Base-by-base conservation (phyloP, 2,329 filamentous ascomycete species). In the Colletotrichum gloeosporioides region DNA sequence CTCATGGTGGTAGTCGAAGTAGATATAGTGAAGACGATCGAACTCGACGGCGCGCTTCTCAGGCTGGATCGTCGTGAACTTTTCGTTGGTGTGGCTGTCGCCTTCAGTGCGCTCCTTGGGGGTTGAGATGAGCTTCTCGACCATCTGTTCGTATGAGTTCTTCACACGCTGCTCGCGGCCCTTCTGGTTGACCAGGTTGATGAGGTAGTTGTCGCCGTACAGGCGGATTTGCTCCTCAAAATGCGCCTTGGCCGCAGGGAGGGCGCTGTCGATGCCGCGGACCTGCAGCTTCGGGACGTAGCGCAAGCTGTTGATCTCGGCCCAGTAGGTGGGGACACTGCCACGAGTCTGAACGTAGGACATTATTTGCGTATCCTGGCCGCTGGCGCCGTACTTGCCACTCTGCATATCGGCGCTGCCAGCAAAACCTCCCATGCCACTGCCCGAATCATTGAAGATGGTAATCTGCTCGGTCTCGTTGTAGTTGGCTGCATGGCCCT, bases 1-100 rank as follows among this genome's bases (percentile, higher is more conserved):
- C 86, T 99, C 97, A 82, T 94, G 96, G 87, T 99, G 98, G 85
- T 98, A 99, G 87, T 99, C 97, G 83, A 99, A 99, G 88, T 99
- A 99, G 80, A 99, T 87, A 85, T 99, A 99, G 86, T 99, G 96
- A 61, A 99, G 88, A 61, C 93, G 93, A 84, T 98, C 96, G 84
- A 94, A 95, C 78, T 93, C 89, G 78, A 94, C 84, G 65, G 78
- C 91, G 74, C 88, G 87, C 64, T 88, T 88, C 62, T 91, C 87
- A 80, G 88, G 88, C 82, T 98, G 94, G 78, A 98, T 92, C 34
- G 93, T 89, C 81, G 93, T 94, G 83, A 98, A 94, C 84, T 97
- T 96, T 82, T 98, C 96, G 53, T 93, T 89, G 0, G 93, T 94
- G 69, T 91, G 84, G 34, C 88, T 83, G 82, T 96, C 94, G 69